Evolutionary conservation across 257 asterid genomes (phyloP).

Genomic region (Scutellaria barbata): DNA sequence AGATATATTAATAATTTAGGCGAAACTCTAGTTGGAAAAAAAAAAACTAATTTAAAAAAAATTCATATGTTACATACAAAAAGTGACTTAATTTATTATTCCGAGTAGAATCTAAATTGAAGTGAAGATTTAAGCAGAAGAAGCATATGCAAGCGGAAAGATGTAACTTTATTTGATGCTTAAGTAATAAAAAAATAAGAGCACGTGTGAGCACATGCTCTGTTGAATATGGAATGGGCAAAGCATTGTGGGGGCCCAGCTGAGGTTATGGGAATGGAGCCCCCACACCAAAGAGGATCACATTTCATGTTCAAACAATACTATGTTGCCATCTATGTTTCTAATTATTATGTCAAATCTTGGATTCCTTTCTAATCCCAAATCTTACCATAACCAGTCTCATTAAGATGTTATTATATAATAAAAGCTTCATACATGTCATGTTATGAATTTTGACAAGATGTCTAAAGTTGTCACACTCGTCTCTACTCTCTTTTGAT

Average conservation of each 20-base stretch:
- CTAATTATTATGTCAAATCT: slow-evolving; percentile 9
- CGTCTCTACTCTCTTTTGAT: no score
- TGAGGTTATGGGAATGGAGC: slow-evolving; percentile 33
- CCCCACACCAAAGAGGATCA: slow-evolving; percentile 29
- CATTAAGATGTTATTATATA: neutral
- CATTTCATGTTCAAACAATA: slow-evolving; percentile 27
- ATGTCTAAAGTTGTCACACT: neutral
- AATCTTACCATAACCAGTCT: neutral
- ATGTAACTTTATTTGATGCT: slow-evolving; percentile 10
- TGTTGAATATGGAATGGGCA: slow-evolving; percentile 43
- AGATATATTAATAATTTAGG: no score
- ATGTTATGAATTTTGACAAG: neutral
- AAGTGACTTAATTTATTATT: neutral
- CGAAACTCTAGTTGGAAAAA: no score
- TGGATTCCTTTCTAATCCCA: slow-evolving; percentile 7
- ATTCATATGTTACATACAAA: neutral
- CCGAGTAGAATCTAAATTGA: no score
- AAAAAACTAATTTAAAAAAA: no score
- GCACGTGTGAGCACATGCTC: slow-evolving; percentile 60
- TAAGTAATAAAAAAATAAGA: slow-evolving; percentile 10
- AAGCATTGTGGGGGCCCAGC: slow-evolving; percentile 27
- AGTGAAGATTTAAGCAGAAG: neutral
- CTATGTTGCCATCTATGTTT: slow-evolving; percentile 18
- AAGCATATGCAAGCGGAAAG: no score
- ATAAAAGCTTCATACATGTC: neutral